Percentiles rank a stretch among this genome's conserved stretches.
These are phyloP conservation scores for Pyronema domesticum DNA, from an alignment of 495 filamentous ascomycete genomes.

Conservation along the genomic window DNA sequence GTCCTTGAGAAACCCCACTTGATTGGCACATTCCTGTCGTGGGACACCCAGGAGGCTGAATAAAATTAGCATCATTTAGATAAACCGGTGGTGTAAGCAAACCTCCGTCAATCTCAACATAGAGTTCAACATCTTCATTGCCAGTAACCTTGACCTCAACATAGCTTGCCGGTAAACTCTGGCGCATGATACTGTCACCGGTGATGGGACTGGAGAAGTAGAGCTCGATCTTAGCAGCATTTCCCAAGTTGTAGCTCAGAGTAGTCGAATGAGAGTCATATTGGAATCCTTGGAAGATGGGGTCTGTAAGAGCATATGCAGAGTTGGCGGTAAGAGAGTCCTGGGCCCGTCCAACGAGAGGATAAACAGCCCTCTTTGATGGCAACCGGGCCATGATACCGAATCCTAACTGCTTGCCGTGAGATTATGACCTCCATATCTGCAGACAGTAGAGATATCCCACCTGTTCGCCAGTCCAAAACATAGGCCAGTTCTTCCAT, in stretches of 20 bases:
- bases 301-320: conserved; percentile 47
- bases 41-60: background rate
- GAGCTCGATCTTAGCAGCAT: conserved; percentile 46
- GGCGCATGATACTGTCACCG: conserved; percentile 73
- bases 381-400: conserved; percentile 62
- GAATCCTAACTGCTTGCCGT: conserved; percentile 43
- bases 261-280: conserved; percentile 93
- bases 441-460: no score
- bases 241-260: conserved; percentile 57
- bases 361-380: conserved; percentile 54
- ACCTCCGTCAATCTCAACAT: conserved; percentile 74
- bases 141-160: conserved; percentile 58
- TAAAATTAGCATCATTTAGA: background rate
- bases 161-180: conserved; percentile 81
- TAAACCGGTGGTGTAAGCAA: conserved; percentile 50
- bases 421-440: no score
- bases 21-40: background rate
- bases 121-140: conserved; percentile 55
- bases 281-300: conserved; percentile 56
- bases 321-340: conserved; percentile 44
- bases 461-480: conserved; percentile 67
- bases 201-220: conserved; percentile 90
- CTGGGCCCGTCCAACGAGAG: conserved; percentile 70
- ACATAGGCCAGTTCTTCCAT: conserved; percentile 92
- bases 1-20: conserved; percentile 5